A percentile compares a stretch with the other conserved stretches of the same genome.
Evolutionary conservation across 2,329 filamentous ascomycete species (phyloP).

Genomic region (Epichloe glyceriae): DNA sequence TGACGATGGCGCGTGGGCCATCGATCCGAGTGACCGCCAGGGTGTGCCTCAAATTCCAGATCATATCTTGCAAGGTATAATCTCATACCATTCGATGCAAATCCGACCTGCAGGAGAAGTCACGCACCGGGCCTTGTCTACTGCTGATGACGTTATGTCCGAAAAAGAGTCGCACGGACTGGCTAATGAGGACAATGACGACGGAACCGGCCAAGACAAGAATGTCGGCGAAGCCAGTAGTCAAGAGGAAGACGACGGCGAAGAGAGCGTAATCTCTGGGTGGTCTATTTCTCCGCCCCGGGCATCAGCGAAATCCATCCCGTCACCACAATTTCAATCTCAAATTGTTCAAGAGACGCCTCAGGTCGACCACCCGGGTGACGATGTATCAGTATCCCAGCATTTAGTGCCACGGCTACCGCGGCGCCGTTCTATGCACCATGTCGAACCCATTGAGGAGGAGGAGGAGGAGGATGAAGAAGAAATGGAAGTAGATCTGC

Average conservation of each 20-base stretch:
- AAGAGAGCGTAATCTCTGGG: not conserved
- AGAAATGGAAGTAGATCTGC: conserved; percentile 22
- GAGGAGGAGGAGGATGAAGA: conserved; percentile 13
- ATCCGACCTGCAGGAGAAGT: conserved; percentile 1
- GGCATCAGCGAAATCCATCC: not conserved
- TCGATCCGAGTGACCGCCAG: conserved; percentile 12
- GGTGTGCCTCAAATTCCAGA: conserved; percentile 21
- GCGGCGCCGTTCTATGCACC: too few relatives aligned
- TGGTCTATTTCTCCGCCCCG: conserved; percentile 14
- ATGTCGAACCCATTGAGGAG: not conserved
- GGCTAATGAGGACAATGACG: not conserved
- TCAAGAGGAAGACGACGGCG: not conserved
- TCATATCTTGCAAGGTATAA: conserved; percentile 21
- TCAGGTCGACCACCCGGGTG: conserved; percentile 1
- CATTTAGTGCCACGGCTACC: not conserved
- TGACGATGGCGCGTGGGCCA: conserved; percentile 23
- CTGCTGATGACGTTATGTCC: not conserved
- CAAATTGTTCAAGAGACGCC: conserved; percentile 15
- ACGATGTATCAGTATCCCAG: not conserved
- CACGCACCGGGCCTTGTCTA: not conserved
- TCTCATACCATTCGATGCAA: conserved; percentile 10
- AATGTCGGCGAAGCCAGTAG: not conserved
- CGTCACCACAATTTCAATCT: conserved; percentile 5
- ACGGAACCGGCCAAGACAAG: not conserved
- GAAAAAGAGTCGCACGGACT: not conserved